Percentiles rank a stretch among this genome's conserved stretches.
Conservation (phyloP, 129 eudicot genomes). For the Flaveria brownii region DNA sequence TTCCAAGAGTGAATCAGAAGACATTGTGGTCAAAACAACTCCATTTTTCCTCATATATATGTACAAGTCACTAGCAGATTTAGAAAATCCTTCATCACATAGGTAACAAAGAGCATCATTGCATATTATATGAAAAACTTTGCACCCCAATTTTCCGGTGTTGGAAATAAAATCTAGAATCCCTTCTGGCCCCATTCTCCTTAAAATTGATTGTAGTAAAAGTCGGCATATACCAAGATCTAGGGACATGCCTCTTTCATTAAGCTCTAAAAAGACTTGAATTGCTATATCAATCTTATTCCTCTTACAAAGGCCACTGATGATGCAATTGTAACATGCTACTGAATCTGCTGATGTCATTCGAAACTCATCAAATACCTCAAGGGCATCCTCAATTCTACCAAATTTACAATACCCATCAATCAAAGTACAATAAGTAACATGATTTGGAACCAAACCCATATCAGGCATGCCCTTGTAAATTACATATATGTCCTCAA, state of each 20-base stretch:
- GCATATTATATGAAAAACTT: conserved; percentile 41
- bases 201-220: conserved; percentile 40
- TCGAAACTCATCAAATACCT: conserved; percentile 62
- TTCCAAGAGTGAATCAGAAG: conserved; percentile 45
- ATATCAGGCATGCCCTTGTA: conserved; percentile 54
- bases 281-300: conserved; percentile 62
- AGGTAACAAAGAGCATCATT: conserved; percentile 55
- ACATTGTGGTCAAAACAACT: conserved; percentile 21
- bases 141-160: conserved; percentile 30
- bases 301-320: conserved; percentile 54
- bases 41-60: conserved; percentile 50
- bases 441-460: conserved; percentile 49
- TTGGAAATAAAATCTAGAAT: conserved; percentile 37
- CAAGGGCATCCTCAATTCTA: conserved; percentile 68
- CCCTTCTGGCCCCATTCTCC: conserved; percentile 47
- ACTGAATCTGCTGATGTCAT: conserved; percentile 48
- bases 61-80: conserved; percentile 43
- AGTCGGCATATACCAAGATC: conserved; percentile 38
- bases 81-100: conserved; percentile 46
- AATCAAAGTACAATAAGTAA: conserved; percentile 62
- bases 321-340: conserved; percentile 56
- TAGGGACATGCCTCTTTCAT: conserved; percentile 46
- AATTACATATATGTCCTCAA: conserved; percentile 54
- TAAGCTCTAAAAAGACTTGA: conserved; percentile 61
- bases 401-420: conserved; percentile 67